Evolutionary conservation across 306 rosid genomes (phyloP).

Genomic region (Vigna hirtella): DNA sequence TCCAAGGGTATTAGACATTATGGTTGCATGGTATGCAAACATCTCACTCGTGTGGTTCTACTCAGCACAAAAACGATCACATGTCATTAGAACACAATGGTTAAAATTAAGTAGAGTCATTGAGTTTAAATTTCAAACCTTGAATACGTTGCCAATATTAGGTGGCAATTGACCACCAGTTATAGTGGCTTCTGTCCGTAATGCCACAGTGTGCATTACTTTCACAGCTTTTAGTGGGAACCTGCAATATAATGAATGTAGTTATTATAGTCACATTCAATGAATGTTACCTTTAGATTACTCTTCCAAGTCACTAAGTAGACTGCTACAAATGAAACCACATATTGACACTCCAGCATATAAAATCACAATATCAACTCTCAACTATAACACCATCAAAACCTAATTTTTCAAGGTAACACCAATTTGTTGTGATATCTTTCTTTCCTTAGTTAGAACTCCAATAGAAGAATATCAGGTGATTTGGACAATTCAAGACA

Average conservation of each 20-base stretch:
- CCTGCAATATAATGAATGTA: slow-evolving; percentile 55
- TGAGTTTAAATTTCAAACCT: slow-evolving; percentile 58
- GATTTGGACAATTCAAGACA: slow-evolving; percentile 1
- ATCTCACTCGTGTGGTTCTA: slow-evolving; percentile 98
- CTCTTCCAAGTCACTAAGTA: slow-evolving; percentile 3
- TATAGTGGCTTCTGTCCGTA: slow-evolving; percentile 91
- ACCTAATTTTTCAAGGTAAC: background rate
- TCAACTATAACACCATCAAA: background rate
- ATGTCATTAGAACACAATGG: background rate
- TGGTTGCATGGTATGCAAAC: slow-evolving; percentile 99
- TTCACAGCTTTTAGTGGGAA: slow-evolving; percentile 93
- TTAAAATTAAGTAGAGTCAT: background rate
- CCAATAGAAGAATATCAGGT: slow-evolving; percentile 7
- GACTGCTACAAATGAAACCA: slow-evolving; percentile 8
- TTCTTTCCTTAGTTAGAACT: background rate
- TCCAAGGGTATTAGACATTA: slow-evolving; percentile 97
- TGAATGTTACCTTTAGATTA: slow-evolving; percentile 23
- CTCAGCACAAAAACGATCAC: slow-evolving; percentile 37
- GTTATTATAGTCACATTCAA: slow-evolving; percentile 14
- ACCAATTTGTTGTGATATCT: background rate
- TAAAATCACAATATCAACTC: slow-evolving; percentile 20
- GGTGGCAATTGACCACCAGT: slow-evolving; percentile 76
- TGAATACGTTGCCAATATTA: slow-evolving; percentile 89
- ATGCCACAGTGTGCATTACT: slow-evolving; percentile 97
- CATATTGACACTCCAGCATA: slow-evolving; percentile 9